Evolutionary conservation across 1,284 basidiomycete genomes (phyloP), one percentile per base, ranked within the genome.

Genomic region (Moesziomyces sp.): DNA sequence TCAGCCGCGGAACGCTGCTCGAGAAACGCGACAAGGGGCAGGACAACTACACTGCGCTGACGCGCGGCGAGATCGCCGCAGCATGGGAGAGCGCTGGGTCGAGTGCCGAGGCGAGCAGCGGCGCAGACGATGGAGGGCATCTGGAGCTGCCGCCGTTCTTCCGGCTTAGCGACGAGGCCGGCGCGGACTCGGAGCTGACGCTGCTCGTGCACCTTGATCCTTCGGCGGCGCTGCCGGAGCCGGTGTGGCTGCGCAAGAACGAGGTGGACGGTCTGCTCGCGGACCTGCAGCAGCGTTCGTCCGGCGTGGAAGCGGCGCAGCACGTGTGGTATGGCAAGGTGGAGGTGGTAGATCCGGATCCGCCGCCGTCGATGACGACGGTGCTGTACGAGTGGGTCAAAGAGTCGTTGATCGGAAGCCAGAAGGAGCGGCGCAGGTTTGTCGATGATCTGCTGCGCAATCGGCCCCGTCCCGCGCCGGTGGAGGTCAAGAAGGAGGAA

Each of bases 191-290:
- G 0, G 58, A 59, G 3, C 26, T 77, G 46, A 63, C 53, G 6
- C 42, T 80, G 28, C 44, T 52, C 0, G 69, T 76, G 10, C 35
- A 50, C 84, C 88, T 98, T 58, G 95, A 98, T 84, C 91, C 89
- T 60, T 89, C 89, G 44, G 90, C 91, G 62, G 94, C 95, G 0
- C 86, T 97, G 30, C 62, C 57, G 10, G 94, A 98, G 84, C 93
- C 95, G 3, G 92, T 93, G 83, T 99, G 96, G 96, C 92, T 94
- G 47, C 93, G 93, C 84, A 92, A 91, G 4, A 94, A 95, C 46
- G 93, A 95, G 82, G 89, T 96, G 19, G 92, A 94, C 75, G 93
- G 94, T 50, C 97, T 94, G 93, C 86, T 97, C 65, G 90, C 90
- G 79, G 92, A 90, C 81, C 92, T 93, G 88, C 93, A 91, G 85